Evolutionary conservation across 2,329 filamentous ascomycete species (phyloP), one percentile per base, ranked within the genome.

Genomic region (Penicillium brevicompactum): DNA sequence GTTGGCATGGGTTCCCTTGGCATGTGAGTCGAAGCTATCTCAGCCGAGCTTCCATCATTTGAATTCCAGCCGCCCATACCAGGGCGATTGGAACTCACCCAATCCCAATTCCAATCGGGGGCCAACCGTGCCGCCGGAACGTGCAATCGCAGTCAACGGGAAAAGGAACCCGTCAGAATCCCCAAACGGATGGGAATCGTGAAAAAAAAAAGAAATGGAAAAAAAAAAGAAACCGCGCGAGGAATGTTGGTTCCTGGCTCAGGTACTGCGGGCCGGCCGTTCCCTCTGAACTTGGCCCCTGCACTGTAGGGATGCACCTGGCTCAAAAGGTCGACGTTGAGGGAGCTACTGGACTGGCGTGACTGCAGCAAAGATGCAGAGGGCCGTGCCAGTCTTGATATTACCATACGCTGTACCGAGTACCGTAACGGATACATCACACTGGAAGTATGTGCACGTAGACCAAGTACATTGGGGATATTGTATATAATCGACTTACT

Each of bases 241-340:
- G 49, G 54, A 59, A 58, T 61, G 49, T 53, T 45, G 42, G 60
- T 62, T 56, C 56, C 58, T 62, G 53, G 42, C 53, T 56, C 45
- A 56, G 51, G 51, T 54, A 54, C 51, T 60, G 58, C 57, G 58
- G 52, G 41, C 54, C 50, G 49, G 49, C 51, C 21, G 51, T 59
- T 49, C 34, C 50, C 53, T 58, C 27, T 51, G 21, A 45, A 46
- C 43, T 49, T 48, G 44, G 48, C 45, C 51, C 45, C 49, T 54
- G 49, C 47, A 27, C 57, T 46, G 57, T 57, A 57, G 54, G 52
- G 38, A 61, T 59, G 62, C 62, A 65, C 52, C 61, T 57, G 51
- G 59, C 62, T 65, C 51, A 63, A 65, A 65, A 59, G 57, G 61
- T 63, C 52, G 51, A 57, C 51, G 55, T 64, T 61, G 60, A 60